Conservation (phyloP, 768 basidiomycete genomes). For the Dentipellis fragilis region DNA sequence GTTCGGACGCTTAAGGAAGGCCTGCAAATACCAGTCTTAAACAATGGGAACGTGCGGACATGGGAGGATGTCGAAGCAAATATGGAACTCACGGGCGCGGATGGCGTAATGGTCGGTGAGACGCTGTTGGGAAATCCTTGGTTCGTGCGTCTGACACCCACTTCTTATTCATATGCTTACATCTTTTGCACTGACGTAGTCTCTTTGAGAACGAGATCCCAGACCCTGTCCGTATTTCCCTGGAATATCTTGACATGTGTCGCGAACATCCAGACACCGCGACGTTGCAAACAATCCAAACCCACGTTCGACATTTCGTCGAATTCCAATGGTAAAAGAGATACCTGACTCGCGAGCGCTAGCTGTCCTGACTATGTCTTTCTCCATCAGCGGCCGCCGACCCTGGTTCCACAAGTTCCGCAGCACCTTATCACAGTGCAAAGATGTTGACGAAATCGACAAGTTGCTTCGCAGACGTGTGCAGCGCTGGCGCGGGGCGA, state of each 20-base stretch:
- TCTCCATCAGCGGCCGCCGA: neutral
- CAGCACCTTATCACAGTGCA: neutral
- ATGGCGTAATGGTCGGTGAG: slow-evolving; percentile 78
- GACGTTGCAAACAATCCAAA: slow-evolving; percentile 37
- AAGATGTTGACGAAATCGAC: neutral
- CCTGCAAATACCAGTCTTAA: slow-evolving; percentile 50
- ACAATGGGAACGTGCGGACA: slow-evolving; percentile 69
- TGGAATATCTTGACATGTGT: slow-evolving; percentile 61
- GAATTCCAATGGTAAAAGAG: slow-evolving; percentile 41
- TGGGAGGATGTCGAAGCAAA: slow-evolving; percentile 50
- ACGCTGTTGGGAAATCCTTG: slow-evolving; percentile 66
- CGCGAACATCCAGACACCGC: slow-evolving; percentile 37
- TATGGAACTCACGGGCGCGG: slow-evolving; percentile 44
- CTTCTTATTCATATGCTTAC: neutral
- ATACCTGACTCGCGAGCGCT: neutral
- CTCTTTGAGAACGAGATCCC: slow-evolving; percentile 42
- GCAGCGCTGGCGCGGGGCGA: neutral
- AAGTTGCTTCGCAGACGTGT: neutral
- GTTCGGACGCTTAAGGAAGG: slow-evolving; percentile 45
- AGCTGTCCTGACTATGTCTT: slow-evolving; percentile 19
- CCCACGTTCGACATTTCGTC: slow-evolving; percentile 58
- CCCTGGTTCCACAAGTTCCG: neutral
- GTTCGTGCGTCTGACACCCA: slow-evolving; percentile 25
- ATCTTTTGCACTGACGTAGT: slow-evolving; percentile 49
- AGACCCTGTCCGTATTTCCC: slow-evolving; percentile 53